These are phyloP conservation scores for Gaeumannomyces tritici DNA, from an alignment of 2,329 filamentous ascomycete species.

Conservation along the genomic window DNA sequence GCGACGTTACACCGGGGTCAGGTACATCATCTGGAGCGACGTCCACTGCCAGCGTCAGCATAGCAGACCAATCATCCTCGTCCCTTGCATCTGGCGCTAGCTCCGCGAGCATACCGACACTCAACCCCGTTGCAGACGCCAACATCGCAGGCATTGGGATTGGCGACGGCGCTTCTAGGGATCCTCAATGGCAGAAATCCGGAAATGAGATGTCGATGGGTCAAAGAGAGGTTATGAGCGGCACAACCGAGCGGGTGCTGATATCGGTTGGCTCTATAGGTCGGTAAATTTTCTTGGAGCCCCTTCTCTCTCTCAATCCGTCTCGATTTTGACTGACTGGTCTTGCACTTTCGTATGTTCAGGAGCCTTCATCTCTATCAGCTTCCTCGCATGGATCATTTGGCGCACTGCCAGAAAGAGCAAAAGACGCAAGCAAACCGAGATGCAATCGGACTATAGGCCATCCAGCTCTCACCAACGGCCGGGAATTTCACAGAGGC, in stretches of 20 bases:
- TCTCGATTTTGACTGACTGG: not conserved
- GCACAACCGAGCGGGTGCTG: conserved; percentile 17
- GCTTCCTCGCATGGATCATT: conserved; percentile 33
- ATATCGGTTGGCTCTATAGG: conserved; percentile 25
- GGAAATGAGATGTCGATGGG: conserved; percentile 3
- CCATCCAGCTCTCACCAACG: not conserved
- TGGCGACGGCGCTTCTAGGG: not conserved
- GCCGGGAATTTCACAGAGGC: not conserved
- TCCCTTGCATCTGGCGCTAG: not conserved
- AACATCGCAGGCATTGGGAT: not conserved
- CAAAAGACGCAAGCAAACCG: conserved; percentile 12
- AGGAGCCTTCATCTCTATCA: conserved; percentile 35
- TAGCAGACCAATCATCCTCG: too few species aligned
- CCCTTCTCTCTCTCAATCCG: not conserved
- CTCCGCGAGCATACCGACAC: not conserved
- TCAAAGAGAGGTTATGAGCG: conserved; percentile 7
- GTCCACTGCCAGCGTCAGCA: not conserved
- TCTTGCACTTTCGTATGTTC: not conserved
- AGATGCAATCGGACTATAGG: not conserved
- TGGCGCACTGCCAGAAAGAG: conserved; percentile 28
- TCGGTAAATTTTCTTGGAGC: conserved; percentile 8
- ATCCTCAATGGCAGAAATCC: conserved; percentile 1
- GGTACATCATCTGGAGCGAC: not conserved
- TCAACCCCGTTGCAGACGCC: too few species aligned
- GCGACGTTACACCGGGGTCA: not conserved